phyloP scores from a whole-genome alignment of 2,329 filamentous ascomycete species.

The Juglanconis sp. region DNA sequence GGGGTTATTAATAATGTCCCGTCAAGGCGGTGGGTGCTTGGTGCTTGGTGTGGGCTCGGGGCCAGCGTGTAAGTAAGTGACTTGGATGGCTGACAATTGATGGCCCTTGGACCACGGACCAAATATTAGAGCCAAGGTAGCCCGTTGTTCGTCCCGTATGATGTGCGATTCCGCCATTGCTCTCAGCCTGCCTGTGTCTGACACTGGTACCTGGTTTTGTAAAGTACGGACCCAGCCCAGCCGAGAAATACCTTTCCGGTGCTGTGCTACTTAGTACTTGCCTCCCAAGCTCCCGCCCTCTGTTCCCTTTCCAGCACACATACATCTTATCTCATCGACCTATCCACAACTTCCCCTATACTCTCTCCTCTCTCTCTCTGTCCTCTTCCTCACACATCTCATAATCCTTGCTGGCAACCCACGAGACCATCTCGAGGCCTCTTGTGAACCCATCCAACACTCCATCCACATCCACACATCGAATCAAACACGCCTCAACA shows the following conservation, averaged over 20 bases:
- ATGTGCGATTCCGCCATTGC: constrained; percentile 7
- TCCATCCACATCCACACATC: neutral
- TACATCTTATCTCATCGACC: neutral
- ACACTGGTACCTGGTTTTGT: neutral
- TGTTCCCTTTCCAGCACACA: neutral
- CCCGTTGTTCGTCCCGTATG: constrained; percentile 8
- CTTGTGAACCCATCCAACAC: constrained; percentile 1
- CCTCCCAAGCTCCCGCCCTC: neutral
- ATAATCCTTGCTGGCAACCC: neutral
- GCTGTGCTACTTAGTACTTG: neutral
- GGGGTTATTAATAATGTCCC: neutral
- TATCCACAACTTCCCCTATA: neutral
- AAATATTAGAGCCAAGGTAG: constrained; percentile 11
- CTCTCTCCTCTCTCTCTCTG: neutral
- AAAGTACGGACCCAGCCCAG: constrained; percentile 11
- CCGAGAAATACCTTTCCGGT: constrained; percentile 5
- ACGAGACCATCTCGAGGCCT: neutral
- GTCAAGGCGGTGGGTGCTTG: neutral
- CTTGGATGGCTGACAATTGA: neutral
- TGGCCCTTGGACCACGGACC: neutral
- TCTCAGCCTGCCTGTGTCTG: neutral
- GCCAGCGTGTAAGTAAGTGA: neutral
- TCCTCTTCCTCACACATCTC: neutral
- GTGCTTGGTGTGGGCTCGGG: neutral
- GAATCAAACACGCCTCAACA: neutral